Conservation (phyloP, 208 protist species). For the Leishmania guyanensis region DNA sequence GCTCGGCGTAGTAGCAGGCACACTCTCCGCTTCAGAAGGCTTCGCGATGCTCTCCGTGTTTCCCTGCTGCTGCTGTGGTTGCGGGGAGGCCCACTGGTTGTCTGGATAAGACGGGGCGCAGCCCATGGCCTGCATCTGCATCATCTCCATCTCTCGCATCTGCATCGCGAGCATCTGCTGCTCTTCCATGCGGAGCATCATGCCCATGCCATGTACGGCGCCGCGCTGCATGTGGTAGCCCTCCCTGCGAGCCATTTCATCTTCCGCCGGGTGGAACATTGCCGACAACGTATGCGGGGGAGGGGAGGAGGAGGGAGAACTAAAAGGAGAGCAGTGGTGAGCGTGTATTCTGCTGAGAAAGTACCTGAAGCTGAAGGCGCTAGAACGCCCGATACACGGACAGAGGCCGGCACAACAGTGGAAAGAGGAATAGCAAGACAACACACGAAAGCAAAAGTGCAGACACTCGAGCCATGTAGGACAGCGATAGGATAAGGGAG, state of each 20-base stretch:
- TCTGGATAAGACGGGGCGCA: neutral
- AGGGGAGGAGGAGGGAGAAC: neutral
- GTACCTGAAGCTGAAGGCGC: neutral
- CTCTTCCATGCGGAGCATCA: conserved; percentile 29
- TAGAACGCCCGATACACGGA: neutral
- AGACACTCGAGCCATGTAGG: too few relatives aligned
- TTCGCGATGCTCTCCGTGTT: neutral
- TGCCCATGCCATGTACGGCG: conserved; percentile 30
- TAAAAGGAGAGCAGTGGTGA: neutral
- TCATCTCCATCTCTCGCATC: conserved; percentile 38
- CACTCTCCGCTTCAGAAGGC: neutral
- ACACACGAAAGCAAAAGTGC: too few relatives aligned
- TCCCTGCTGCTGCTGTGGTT: neutral
- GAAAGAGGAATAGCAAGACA: neutral
- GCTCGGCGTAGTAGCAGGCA: neutral
- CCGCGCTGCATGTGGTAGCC: conserved; percentile 35
- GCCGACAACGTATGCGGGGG: neutral
- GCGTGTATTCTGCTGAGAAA: neutral
- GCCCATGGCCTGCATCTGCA: conserved; percentile 44
- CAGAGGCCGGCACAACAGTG: neutral
- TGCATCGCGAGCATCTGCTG: conserved; percentile 31
- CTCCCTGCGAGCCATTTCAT: conserved; percentile 29
- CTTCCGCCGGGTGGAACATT: conserved; percentile 36
- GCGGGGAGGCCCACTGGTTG: conserved; percentile 5
- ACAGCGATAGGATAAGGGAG: neutral